Evolutionary conservation across 768 basidiomycete genomes (phyloP), one percentile per base, ranked within the genome.

Genomic region (Russula olivacea): DNA sequence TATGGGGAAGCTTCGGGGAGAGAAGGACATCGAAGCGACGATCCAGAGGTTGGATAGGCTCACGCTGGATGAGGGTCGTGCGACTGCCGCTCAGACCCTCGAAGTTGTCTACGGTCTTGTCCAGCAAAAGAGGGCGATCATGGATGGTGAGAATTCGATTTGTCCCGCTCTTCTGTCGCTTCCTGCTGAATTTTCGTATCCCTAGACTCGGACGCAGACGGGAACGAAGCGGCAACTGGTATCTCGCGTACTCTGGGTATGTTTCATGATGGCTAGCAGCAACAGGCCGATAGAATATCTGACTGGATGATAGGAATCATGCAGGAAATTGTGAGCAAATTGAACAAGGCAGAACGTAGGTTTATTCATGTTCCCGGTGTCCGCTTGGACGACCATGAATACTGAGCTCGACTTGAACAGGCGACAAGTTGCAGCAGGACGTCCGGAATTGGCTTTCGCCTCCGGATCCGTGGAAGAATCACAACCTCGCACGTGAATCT

Each of bases 381-480:
- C 12, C 0, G 2, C n/a, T 14, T 21, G 11, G 28, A 3, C 14
- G 2, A 3, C 14, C 0, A 4, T 7, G 45, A 25, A n/a, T 1
- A 30, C 61, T 61, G 38, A 61, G n/a, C 9, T 1, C 21, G 7
- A 9, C 32, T 23, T 4, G 2, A 28, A 10, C 25, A 61, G 60
- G 53, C 23, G 45, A 61, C 9, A 34, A 40, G 14, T 17, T 61
- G 28, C 36, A 32, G 36, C 11, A 4, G 4, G 36, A 56, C 6
- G 21, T 49, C 11, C 48, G 38, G 15, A 10, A 19, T 4, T 61
- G 61, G 61, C 55, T 61, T 28, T 28, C 48, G 9, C 55, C 61
- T 2, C 61, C 61, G 17, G 61, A 61, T 14, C 61, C 61, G 1
- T 61, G 34, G 15, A 25, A 61, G 43, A 47, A 49, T n/a, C 8